A percentile compares a stretch with the other conserved stretches of the same genome.
These are phyloP conservation scores for Excoecaria cochinchinensis DNA, from an alignment of 345 rosid genomes.

Conservation along the genomic window DNA sequence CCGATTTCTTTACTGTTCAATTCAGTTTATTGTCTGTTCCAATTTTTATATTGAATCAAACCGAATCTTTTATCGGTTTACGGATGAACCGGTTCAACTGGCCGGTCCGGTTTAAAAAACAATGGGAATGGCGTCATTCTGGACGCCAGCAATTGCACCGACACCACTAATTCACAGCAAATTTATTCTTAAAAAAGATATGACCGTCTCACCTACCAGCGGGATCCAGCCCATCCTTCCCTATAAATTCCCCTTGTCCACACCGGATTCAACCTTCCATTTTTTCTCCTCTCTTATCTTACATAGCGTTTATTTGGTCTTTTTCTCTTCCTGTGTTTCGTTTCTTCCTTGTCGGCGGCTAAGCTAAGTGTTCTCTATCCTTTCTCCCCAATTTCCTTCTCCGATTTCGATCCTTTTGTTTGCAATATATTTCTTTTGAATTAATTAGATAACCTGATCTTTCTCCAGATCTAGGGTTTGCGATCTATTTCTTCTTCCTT, in stretches of 20 bases:
- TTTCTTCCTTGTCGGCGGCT: slow-evolving; percentile 23
- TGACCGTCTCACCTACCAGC: neutral
- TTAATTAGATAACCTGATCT: neutral
- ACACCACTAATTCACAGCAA: slow-evolving; percentile 19
- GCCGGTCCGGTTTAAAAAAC: no score
- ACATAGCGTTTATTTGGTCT: neutral
- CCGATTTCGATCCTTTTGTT: neutral
- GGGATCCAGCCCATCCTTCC: neutral
- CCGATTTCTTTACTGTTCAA: no score
- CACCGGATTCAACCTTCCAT: neutral
- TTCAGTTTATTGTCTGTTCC: no score
- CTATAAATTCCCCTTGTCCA: slow-evolving; percentile 21
- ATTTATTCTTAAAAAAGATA: neutral
- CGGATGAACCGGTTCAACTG: no score
- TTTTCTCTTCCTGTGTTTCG: neutral
- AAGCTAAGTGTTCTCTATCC: slow-evolving; percentile 16
- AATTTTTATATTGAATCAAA: no score
- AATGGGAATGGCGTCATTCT: slow-evolving; percentile 39
- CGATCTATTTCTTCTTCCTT: neutral
- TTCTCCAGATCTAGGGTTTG: slow-evolving; percentile 33
- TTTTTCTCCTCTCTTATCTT: neutral
- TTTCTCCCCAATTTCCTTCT: neutral
- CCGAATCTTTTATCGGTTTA: no score
- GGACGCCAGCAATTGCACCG: slow-evolving; percentile 37
- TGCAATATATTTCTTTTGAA: neutral